Base-by-base conservation (phyloP, 2,329 filamentous ascomycete species). In the Fusarium lyarnte region DNA sequence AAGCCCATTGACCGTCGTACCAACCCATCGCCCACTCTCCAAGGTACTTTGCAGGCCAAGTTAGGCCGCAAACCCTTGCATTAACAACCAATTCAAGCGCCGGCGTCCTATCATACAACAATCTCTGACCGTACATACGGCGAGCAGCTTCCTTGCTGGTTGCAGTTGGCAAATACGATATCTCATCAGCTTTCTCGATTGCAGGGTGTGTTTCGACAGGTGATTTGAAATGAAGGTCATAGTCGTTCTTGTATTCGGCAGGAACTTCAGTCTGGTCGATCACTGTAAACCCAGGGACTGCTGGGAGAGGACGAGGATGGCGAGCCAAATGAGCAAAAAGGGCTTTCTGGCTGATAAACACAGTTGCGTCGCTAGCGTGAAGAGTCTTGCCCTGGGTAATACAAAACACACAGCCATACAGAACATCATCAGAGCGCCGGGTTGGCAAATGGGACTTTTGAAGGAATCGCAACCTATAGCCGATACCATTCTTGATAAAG, bases 1-100 rank as follows among this genome's bases (percentile, higher is more conserved):
- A 85, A 0, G 86, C 87, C 45, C 83, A 84, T 4, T 81, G 75
- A 1, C 86, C 87, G 66, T 89, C 87, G 68, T 90, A 87, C 83
- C 87, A 88, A 4, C 86, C 88, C 63, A 88, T 82, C n/a, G 83
- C 84, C 87, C 87, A 90, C 72, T 88, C 87, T 19, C 88, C 88
- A 6, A 82, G 79, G 73, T 88, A 88, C 73, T 84, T 84, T 14
- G 80, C 77, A 0, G 86, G 87, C 75, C 87, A 89, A 42, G 84
- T 81, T 33, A 90, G 78, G 1, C 87, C 87, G 2, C 85, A 82
- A 27, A 90, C 81, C 47, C 80, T 82, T 3, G 86, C 86, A 2
- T 87, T 87, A 19, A 83, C 80, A 5, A 84, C 84, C 51, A 87
- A 79, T 62, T 87, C 85, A 19, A 87, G 77, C 4, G 83, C 84